Base-by-base conservation (phyloP, 495 filamentous ascomycete genomes). In the Penicillium samsonianum region DNA sequence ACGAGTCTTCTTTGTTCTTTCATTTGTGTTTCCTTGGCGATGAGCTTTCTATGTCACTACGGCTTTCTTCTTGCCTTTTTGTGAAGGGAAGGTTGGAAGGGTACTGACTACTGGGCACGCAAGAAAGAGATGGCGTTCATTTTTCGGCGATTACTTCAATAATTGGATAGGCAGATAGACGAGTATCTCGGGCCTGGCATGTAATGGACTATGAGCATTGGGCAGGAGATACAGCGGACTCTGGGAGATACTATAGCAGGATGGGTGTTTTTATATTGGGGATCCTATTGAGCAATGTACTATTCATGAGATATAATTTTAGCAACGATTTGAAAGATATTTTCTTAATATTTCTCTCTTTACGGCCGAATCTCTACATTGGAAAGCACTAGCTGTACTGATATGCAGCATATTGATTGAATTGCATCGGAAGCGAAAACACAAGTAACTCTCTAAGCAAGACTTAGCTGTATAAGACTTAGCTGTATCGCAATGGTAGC, bases 401-500 rank as follows among this genome's bases (percentile, higher is more conserved):
- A 14, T 47, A 22, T 59, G 33, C 22, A 59, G 57, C 19, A 42
- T 50, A 56, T 53, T 49, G 40, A 57, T 62, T 33, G 35, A 48
- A 55, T 57, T 53, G 54, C 33, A 48, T 26, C 35, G 57, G 57
- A 55, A 31, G 25, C 26, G 48, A 50, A 58, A 62, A 52, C n/a
- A 38, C 45, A 60, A 54, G 38, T 61, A 61, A 59, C 50, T 49
- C 47, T 65, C 65, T 62, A 59, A 47, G 44, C 40, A 62, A 62
- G 43, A 52, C 28, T 47, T 53, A 35, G 48, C 25, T 61, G 48
- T 33, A 52, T 63, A 62, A 62, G 43, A 52, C 28, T 47, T 53
- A 35, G 48, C 25, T 61, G 48, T 33, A 52, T 63, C 50, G 54
- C 59, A 42, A 35, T 46, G 43, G 37, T 38, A 65, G 53, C 62